phyloP scores from a whole-genome alignment of 2,329 filamentous ascomycete genomes.

The Ustulina deusta region DNA sequence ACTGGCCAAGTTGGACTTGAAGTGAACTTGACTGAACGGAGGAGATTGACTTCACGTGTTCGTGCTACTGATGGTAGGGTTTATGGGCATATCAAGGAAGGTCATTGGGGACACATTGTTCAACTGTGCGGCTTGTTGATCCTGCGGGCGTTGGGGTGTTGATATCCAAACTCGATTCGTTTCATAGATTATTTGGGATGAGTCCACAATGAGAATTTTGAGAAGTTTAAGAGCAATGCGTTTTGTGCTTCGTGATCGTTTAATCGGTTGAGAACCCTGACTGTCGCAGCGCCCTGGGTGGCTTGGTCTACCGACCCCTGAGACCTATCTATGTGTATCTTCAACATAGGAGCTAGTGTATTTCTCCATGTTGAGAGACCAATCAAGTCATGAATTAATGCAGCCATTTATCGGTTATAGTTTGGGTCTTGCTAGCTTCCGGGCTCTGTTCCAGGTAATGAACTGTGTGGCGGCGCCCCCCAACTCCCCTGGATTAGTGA shows the following conservation, averaged over 20 bases:
- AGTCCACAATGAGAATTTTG: not conserved
- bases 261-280: not conserved
- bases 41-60: not conserved
- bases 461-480: not conserved
- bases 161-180: slow-evolving; percentile 30
- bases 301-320: no score
- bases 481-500: no score
- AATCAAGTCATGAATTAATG: no score
- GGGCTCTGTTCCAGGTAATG: not conserved
- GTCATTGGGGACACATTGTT: slow-evolving; percentile 9
- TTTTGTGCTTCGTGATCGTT: not conserved
- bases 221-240: not conserved
- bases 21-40: slow-evolving; percentile 2
- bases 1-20: slow-evolving; percentile 72
- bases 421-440: not conserved
- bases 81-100: slow-evolving; percentile 12
- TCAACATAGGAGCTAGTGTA: no score
- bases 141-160: slow-evolving; percentile 33
- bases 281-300: not conserved
- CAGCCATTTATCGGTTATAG: not conserved
- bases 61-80: slow-evolving; percentile 14
- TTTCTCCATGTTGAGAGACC: no score
- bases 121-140: slow-evolving; percentile 11
- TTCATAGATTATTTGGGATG: slow-evolving; percentile 23
- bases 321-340: no score